Evolutionary conservation across 257 asterid species (phyloP).

Genomic region (Przewalskia tangutica): DNA sequence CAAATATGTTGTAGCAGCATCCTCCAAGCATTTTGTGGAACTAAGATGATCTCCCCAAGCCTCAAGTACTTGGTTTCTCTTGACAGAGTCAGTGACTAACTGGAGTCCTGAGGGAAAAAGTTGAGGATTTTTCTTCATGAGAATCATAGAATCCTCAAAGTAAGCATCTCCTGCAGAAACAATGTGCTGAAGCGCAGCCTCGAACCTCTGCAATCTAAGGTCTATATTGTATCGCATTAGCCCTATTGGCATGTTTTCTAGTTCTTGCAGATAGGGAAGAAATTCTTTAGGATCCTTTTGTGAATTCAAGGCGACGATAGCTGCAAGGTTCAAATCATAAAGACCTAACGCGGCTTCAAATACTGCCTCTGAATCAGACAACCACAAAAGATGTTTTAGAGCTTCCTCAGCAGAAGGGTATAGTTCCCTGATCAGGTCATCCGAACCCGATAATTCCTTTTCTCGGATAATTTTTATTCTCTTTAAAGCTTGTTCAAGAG

Average conservation of each 20-base stretch:
- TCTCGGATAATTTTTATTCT: slow-evolving; percentile 76
- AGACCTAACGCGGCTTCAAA: slow-evolving; percentile 94
- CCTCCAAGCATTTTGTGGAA: slow-evolving; percentile 65
- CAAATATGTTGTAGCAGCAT: slow-evolving; percentile 74
- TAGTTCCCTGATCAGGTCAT: slow-evolving; percentile 30
- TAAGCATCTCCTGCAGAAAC: slow-evolving; percentile 73
- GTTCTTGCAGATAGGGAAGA: slow-evolving; percentile 83
- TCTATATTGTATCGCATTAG: slow-evolving; percentile 78
- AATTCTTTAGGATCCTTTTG: slow-evolving; percentile 94
- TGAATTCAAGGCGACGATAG: slow-evolving; percentile 90
- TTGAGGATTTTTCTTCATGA: slow-evolving; percentile 68
- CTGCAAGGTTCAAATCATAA: slow-evolving; percentile 94
- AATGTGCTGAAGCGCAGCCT: slow-evolving; percentile 74
- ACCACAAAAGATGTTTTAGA: slow-evolving; percentile 87
- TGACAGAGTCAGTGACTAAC: slow-evolving; percentile 44
- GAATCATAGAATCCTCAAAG: slow-evolving; percentile 55
- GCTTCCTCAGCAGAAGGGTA: slow-evolving; percentile 94
- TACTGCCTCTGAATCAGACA: slow-evolving; percentile 74
- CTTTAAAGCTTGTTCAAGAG: slow-evolving; percentile 79
- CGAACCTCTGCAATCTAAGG: slow-evolving; percentile 68
- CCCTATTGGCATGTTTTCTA: slow-evolving; percentile 57
- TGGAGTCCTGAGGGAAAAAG: slow-evolving; percentile 75
- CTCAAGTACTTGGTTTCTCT: slow-evolving; percentile 64
- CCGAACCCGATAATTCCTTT: slow-evolving; percentile 58
- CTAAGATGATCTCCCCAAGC: slow-evolving; percentile 92